Percentiles rank a stretch among this genome's conserved stretches.
Evolutionary conservation across 768 basidiomycete species (phyloP).

Genomic region (Inosperma sp.): DNA sequence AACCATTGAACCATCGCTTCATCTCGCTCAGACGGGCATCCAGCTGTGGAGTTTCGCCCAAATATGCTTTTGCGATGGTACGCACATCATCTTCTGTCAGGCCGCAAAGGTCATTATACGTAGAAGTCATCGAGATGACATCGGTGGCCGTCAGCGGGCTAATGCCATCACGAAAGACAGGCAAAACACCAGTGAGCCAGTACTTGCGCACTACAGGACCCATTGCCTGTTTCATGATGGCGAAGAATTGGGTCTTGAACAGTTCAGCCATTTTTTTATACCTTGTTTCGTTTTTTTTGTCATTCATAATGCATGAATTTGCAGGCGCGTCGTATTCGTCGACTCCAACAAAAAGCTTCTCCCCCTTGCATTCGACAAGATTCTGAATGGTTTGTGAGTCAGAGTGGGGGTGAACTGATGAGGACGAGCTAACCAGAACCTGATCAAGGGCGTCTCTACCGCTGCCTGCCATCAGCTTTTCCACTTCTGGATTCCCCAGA

Average conservation of each 20-base stretch:
- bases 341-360: neutral
- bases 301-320: too few species aligned
- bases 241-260: too few species aligned
- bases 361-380: neutral
- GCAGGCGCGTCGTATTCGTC: neutral
- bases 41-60: neutral
- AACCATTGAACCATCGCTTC: neutral
- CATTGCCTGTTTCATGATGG: neutral
- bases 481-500: neutral
- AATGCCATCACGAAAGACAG: neutral
- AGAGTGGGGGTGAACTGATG: too few species aligned
- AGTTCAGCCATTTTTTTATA: too few species aligned
- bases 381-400: neutral
- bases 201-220: neutral
- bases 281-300: too few species aligned
- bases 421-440: too few species aligned
- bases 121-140: neutral
- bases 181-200: neutral
- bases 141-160: neutral
- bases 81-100: neutral
- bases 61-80: neutral
- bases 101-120: neutral
- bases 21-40: neutral
- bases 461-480: too few species aligned
- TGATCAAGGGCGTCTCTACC: too few species aligned